Evolutionary conservation across 2,329 filamentous ascomycete genomes (phyloP), one percentile per base, ranked within the genome.

Genomic region (Rhexocercosporidium sp.): DNA sequence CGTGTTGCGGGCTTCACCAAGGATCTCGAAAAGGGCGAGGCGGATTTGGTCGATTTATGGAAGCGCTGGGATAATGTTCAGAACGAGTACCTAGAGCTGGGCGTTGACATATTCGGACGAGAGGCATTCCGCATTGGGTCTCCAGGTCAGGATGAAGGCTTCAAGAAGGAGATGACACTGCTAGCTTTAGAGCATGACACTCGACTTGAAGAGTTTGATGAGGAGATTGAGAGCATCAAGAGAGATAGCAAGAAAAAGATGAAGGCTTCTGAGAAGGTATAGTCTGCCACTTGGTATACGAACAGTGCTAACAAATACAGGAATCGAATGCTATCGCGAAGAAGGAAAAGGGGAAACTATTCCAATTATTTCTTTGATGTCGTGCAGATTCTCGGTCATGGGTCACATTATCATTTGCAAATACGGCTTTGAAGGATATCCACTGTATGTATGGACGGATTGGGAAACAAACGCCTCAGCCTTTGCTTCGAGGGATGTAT

Each of bases 261-360:
- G 67, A 73, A 74, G 46, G 60, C 57, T 66, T 71, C 73, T 29
- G 75, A 77, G 62, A 75, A 73, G 71, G 75, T 75, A 68, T 20
- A 41, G 22, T 16, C 27, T 53, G n/a, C 6, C 25, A n/a, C 22
- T 25, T 25, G n/a, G 6, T 3, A 11, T 68, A 14, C n/a, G 66
- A 25, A 60, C 8, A 14, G 39, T 66, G 20, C 59, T 60, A 12
- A 54, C 16, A n/a, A 31, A 27, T 44, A 49, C 41, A 74, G 72
- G 69, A 71, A 47, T 31, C 71, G 6, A 66, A 70, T 54, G 53
- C 51, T 20, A 27, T 31, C n/a, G 62, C 62, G 16, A 73, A 67
- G 59, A 71, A 62, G n/a, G 67, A 70, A 22, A 63, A 71, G 51
- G 57, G 60, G 3, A 67, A 29, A 31, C 53, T 72, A 44, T 44